A percentile compares a stretch with the other conserved stretches of the same genome.
phyloP scores from a whole-genome alignment of 2,329 filamentous ascomycete genomes.

The Xylaria multiplex region DNA sequence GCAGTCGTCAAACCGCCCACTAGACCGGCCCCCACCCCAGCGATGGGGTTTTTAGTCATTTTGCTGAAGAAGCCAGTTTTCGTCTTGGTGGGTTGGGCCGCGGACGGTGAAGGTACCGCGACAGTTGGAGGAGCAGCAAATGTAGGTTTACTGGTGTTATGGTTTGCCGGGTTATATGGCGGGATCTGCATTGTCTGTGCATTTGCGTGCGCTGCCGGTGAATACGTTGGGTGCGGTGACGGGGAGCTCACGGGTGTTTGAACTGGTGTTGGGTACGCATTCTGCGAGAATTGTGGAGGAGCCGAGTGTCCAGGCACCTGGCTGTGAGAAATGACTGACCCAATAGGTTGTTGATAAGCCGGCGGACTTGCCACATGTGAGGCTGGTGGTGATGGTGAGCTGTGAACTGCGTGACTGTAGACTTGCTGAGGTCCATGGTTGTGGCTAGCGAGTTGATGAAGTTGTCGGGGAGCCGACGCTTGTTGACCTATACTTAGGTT shows the following conservation, averaged over 20 bases:
- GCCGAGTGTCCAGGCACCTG: slow-evolving; percentile 8
- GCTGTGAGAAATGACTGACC: slow-evolving; percentile 16
- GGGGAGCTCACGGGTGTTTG: slow-evolving; percentile 31
- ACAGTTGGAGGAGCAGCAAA: slow-evolving; percentile 27
- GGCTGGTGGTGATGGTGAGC: slow-evolving; percentile 26
- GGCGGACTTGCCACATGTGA: slow-evolving; percentile 6
- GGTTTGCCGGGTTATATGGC: slow-evolving; percentile 30
- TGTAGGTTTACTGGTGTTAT: slow-evolving; percentile 14
- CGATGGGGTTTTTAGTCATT: slow-evolving; percentile 29
- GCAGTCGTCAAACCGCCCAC: slow-evolving; percentile 27
- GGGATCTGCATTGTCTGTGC: slow-evolving; percentile 21
- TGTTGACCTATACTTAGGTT: slow-evolving; percentile 31
- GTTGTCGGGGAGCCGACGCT: slow-evolving; percentile 10
- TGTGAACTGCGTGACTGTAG: slow-evolving; percentile 17
- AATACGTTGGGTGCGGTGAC: slow-evolving; percentile 18
- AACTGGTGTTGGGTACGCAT: slow-evolving; percentile 28
- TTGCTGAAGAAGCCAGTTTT: slow-evolving; percentile 34
- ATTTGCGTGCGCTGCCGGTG: slow-evolving; percentile 5
- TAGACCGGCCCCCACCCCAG: slow-evolving; percentile 25
- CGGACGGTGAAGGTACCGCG: background rate
- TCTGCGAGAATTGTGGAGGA: slow-evolving; percentile 4
- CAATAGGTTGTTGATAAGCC: slow-evolving; percentile 17
- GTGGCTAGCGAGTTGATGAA: slow-evolving; percentile 4
- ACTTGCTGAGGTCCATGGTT: slow-evolving; percentile 15
- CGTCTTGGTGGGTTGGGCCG: slow-evolving; percentile 21